Evolutionary conservation across 2,329 filamentous ascomycete genomes (phyloP).

Genomic region (Nannizzia gypsea): DNA sequence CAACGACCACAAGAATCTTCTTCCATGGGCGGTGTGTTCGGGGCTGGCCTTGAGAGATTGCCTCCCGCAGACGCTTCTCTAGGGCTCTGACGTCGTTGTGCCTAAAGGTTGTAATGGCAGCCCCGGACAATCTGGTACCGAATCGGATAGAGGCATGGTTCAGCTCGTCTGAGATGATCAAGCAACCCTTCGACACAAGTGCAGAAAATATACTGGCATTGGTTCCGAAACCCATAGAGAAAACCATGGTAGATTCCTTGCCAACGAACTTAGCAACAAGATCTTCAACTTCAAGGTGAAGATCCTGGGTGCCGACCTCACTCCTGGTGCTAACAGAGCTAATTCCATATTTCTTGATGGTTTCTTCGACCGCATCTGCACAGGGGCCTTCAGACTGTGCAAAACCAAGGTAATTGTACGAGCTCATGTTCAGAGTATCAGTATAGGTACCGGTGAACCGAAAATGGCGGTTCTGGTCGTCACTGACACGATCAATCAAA

Average conservation of each 20-base stretch:
- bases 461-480: slow-evolving; percentile 87
- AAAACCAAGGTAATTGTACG: slow-evolving; percentile 98
- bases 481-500: slow-evolving; percentile 75
- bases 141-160: slow-evolving; percentile 98
- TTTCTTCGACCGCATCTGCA: slow-evolving; percentile 81
- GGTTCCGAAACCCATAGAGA: slow-evolving; percentile 98
- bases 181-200: slow-evolving; percentile 78
- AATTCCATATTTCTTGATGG: slow-evolving; percentile 73
- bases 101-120: slow-evolving; percentile 91
- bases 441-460: slow-evolving; percentile 79
- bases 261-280: slow-evolving; percentile 84
- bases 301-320: slow-evolving; percentile 76
- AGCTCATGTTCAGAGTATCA: slow-evolving; percentile 96
- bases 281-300: slow-evolving; percentile 79
- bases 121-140: slow-evolving; percentile 83
- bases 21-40: slow-evolving; percentile 98
- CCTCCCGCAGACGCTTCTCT: slow-evolving; percentile 75
- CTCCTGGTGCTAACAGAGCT: slow-evolving; percentile 68
- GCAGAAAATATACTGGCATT: slow-evolving; percentile 90
- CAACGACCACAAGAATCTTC: slow-evolving; percentile 93
- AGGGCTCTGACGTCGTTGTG: slow-evolving; percentile 91
- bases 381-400: slow-evolving; percentile 95
- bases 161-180: slow-evolving; percentile 92
- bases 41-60: slow-evolving; percentile 91
- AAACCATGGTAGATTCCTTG: slow-evolving; percentile 89